These are phyloP conservation scores for Yarrowia yakushimensis DNA, from an alignment of 805 yeast species.

Conservation along the genomic window DNA sequence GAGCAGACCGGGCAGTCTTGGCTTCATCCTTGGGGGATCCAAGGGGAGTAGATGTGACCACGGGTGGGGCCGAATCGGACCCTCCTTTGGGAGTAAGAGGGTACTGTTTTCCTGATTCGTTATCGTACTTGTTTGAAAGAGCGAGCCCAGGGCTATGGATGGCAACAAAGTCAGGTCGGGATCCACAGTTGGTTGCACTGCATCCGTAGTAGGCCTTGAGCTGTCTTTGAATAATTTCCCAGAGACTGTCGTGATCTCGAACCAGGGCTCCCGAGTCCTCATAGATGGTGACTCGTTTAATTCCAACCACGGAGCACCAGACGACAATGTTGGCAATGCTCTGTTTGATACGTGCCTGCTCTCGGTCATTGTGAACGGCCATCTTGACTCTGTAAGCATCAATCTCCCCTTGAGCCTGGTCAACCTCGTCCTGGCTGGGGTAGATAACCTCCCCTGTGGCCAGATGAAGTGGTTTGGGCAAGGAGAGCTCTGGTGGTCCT, in stretches of 20 bases:
- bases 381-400: slow-evolving; percentile 3
- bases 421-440: slow-evolving; percentile 19
- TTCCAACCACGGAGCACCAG: slow-evolving; percentile 23
- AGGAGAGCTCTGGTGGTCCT: neutral
- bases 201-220: slow-evolving; percentile 14
- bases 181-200: slow-evolving; percentile 8
- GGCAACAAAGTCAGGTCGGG: neutral
- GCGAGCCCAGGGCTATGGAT: slow-evolving; percentile 3
- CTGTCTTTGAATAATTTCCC: slow-evolving; percentile 7
- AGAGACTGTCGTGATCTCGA: slow-evolving; percentile 10
- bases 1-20: neutral
- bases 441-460: slow-evolving; percentile 24
- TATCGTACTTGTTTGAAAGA: neutral
- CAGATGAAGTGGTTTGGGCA: neutral
- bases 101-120: neutral
- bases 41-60: neutral
- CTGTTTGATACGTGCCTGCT: slow-evolving; percentile 11
- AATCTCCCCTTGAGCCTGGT: slow-evolving; percentile 8
- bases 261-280: slow-evolving; percentile 20
- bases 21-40: neutral
- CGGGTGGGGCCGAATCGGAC: neutral
- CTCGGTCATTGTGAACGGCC: slow-evolving; percentile 24
- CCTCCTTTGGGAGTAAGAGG: slow-evolving; percentile 1
- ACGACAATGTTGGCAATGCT: slow-evolving; percentile 25
- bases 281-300: slow-evolving; percentile 18